Evolutionary conservation across 257 asterid species (phyloP).

Genomic region (Schizonepeta tenuifolia): DNA sequence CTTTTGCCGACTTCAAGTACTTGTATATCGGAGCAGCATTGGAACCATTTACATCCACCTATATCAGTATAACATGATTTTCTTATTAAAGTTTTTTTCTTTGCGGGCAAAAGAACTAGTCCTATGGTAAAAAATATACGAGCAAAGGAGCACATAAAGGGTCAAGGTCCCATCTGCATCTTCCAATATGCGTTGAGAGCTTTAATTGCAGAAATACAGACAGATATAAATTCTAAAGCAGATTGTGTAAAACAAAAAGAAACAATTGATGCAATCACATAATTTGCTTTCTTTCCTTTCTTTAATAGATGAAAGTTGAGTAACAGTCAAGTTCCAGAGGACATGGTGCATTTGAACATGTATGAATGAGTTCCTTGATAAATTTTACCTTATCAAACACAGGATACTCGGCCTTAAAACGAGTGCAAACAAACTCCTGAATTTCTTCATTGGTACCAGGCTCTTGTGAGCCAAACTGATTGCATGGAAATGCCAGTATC

Average conservation of each 20-base stretch:
- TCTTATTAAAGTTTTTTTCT: not conserved
- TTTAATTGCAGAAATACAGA: not conserved
- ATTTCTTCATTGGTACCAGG: constrained; percentile 90
- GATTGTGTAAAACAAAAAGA: no score
- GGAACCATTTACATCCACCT: constrained; percentile 87
- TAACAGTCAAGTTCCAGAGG: not conserved
- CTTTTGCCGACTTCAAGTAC: constrained; percentile 74
- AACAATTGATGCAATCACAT: not conserved
- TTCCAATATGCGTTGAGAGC: not conserved
- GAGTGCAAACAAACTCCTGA: constrained; percentile 80
- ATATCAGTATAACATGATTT: not conserved
- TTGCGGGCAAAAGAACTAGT: not conserved
- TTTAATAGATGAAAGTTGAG: not conserved
- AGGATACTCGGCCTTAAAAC: constrained; percentile 91
- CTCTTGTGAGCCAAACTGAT: constrained; percentile 91
- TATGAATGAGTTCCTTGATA: not conserved
- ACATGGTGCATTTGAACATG: not conserved
- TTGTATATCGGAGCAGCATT: constrained; percentile 75
- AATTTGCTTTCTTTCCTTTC: not conserved
- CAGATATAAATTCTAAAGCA: no score
- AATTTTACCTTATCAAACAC: constrained; percentile 75
- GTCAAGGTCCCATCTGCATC: not conserved
- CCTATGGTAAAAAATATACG: not conserved
- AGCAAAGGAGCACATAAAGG: not conserved
- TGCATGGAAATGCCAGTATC: constrained; percentile 96